Base-by-base conservation (phyloP, 2,329 filamentous ascomycete genomes). In the Pyrenophora graminea region DNA sequence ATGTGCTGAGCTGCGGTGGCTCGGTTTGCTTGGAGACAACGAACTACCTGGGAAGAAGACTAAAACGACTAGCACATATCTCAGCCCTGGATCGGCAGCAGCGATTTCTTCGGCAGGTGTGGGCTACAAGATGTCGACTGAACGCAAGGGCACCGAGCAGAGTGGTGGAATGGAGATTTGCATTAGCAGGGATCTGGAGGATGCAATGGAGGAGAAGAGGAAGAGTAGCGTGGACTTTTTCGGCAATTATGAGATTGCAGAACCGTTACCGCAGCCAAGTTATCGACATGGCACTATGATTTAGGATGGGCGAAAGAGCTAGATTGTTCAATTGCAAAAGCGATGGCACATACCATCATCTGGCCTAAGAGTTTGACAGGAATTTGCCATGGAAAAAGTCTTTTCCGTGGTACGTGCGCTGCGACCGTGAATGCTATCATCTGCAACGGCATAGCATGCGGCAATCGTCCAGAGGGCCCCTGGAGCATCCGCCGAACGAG, bases 81-180 rank as follows among this genome's bases (percentile, higher is more conserved):
- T 45, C 45, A 63, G 53, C 30, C 65, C 59, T 9, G 64, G 64
- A 9, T 48, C 44, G 19, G 30, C 39, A 6, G 37, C 30, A 8
- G 8, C 21, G 15, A 30, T 27, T 30, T 53, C 57, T 2, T 60
- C 61, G 0, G 67, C 67, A 0, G 70, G 67, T 0, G 70, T 73
- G 2, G 69, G 70, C 2, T 72, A 72, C 39, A 72, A 71, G 41
- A 47, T 72, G 23, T 66, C 63, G 12, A 66, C 63, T 6, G 67
- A 70, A 42, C 66, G 61, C 25, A 69, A 67, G 42, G 66, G 66
- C 9, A 64, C 63, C 0, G 67, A 70, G 42, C 66, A 70, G 57
- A 71, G 67, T 37, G 70, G 69, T 8, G 68, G 64, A 1, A 73
- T 73, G 67, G 67, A 73, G 30, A 67, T 73, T 15, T 72, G 66